A percentile compares a stretch with the other conserved stretches of the same genome.
phyloP scores from a whole-genome alignment of 2,329 filamentous ascomycete species.

The Aspergillus clavatus region DNA sequence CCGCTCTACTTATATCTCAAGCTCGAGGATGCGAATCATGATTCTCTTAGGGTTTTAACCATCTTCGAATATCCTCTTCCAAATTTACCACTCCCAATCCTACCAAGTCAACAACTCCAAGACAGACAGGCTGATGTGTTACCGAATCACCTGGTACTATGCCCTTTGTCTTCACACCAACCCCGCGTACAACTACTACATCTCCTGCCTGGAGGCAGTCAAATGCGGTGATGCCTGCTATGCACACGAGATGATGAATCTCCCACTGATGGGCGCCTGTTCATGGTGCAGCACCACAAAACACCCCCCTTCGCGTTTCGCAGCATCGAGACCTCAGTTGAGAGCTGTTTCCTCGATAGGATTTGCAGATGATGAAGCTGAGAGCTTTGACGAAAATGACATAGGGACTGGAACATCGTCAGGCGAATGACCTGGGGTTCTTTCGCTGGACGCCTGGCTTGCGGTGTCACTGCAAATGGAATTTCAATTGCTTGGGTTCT shows the following conservation, averaged over 20 bases:
- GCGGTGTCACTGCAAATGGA: background rate
- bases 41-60: background rate
- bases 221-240: conserved; percentile 14
- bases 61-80: background rate
- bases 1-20: no score
- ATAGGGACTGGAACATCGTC: background rate
- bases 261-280: conserved; percentile 17
- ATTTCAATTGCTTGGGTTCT: no score
- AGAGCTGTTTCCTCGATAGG: background rate
- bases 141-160: conserved; percentile 21
- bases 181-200: conserved; percentile 5
- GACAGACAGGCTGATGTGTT: conserved; percentile 17
- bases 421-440: conserved; percentile 7
- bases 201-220: conserved; percentile 15
- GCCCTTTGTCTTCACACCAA: conserved; percentile 19
- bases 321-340: background rate
- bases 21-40: background rate
- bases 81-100: background rate
- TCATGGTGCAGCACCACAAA: conserved; percentile 7
- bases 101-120: background rate
- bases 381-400: conserved; percentile 1
- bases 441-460: conserved; percentile 4
- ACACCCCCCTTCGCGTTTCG: background rate
- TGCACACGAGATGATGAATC: background rate
- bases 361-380: conserved; percentile 3